Evolutionary conservation across 768 basidiomycete species (phyloP), one percentile per base, ranked within the genome.

Genomic region (Strobilomyces echinocephalus): DNA sequence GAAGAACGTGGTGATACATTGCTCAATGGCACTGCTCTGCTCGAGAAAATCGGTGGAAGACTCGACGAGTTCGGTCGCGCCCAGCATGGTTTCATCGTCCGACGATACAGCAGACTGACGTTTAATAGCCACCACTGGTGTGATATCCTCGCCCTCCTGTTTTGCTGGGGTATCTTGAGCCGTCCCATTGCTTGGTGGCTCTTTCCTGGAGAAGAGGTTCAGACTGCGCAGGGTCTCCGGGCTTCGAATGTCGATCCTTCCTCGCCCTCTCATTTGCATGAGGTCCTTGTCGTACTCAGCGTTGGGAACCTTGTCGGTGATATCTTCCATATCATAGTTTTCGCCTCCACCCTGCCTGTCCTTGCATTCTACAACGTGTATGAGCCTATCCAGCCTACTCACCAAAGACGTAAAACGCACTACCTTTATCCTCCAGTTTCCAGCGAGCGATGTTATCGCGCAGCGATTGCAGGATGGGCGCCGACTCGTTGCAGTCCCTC

Each of bases 1-100:
- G 73, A 94, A 92, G 66, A 92, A 81, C 18, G 87, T 83, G 52
- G 76, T 75, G 67, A 83, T 73, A 56, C 71, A 82, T 62, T 80
- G 80, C 59, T 86, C 85, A n/a, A n/a, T n/a, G n/a, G n/a, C n/a
- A n/a, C 63, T 64, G 2, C 64, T 69, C 15, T 68, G 64, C 34
- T 70, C 71, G 14, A 68, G 61, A 48, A 72, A 61, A 14, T 63
- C 74, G 52, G 70, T 73, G 49, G 82, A 78, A 36, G 79, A 62
- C 39, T 36, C 44, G 11, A 46, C 40, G 10, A 26, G 45, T 36
- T 68, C 69, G 38, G 36, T 36, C 33, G 52, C 34, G 38, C 48
- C 49, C 85, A 83, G 85, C 56, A 80, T 76, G 26, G 64, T 34
- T 51, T 85, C 83, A 4, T 24, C 24, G 24, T 24, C 24, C 24